These are phyloP conservation scores for Prototheca wickerhamii DNA, from an alignment of 163 green algal species.

Conservation along the genomic window DNA sequence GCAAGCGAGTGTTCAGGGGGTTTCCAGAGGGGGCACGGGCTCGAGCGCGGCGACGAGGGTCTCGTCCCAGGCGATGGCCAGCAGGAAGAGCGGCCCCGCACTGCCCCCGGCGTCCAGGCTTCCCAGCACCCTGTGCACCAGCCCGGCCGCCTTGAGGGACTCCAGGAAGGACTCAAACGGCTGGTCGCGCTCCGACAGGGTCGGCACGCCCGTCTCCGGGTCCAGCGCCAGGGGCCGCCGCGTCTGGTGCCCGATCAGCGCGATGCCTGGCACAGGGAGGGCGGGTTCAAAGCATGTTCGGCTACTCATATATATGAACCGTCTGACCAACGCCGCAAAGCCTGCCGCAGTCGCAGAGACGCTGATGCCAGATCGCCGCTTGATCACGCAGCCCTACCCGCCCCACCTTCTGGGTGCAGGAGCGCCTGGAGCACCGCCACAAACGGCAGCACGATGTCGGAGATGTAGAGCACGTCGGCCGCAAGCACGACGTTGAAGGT, in stretches of 20 bases:
- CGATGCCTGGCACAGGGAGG: neutral
- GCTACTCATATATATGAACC: no score
- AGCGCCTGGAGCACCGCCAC: conserved; percentile 9
- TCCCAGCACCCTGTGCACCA: neutral
- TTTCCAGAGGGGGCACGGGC: neutral
- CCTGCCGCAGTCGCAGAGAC: no score
- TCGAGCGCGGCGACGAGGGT: neutral
- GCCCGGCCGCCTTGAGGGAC: neutral
- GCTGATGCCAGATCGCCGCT: no score
- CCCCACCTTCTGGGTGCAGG: conserved; percentile 3
- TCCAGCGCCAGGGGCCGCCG: neutral
- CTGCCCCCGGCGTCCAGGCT: neutral
- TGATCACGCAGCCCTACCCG: neutral
- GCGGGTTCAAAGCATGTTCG: no score
- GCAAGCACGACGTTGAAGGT: conserved; percentile 9
- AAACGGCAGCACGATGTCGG: conserved; percentile 9
- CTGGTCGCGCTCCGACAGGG: neutral
- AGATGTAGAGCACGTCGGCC: conserved; percentile 22
- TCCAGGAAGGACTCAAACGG: neutral
- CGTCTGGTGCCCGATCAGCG: conserved; percentile 4
- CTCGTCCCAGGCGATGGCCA: neutral
- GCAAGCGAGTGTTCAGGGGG: no score
- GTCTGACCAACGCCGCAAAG: no score
- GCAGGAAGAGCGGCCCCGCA: conserved; percentile 1
- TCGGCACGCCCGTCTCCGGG: neutral